Percentiles rank a stretch among this genome's conserved stretches.
phyloP scores from a whole-genome alignment of 116 monocot genomes.

The Posidonia oceanica region DNA sequence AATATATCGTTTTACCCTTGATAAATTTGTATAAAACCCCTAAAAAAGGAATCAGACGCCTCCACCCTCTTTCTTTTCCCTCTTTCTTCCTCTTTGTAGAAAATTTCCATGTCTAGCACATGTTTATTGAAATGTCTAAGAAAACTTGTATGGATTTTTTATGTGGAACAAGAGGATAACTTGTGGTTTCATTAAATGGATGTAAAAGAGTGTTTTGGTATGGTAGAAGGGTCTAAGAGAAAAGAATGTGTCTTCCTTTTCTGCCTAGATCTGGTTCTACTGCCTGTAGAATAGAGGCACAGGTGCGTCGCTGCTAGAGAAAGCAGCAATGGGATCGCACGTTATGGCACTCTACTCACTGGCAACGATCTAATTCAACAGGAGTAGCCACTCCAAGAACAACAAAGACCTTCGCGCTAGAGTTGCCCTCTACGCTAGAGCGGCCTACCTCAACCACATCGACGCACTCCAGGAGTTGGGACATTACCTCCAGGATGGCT shows the following conservation, averaged over 20 bases:
- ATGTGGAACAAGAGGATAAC: too few relatives aligned
- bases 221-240: background rate
- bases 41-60: too few relatives aligned
- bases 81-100: too few relatives aligned
- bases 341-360: conserved; percentile 55
- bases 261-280: conserved; percentile 50
- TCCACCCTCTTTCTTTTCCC: too few relatives aligned
- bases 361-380: conserved; percentile 64
- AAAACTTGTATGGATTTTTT: too few relatives aligned
- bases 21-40: too few relatives aligned
- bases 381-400: conserved; percentile 41
- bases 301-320: conserved; percentile 40
- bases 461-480: conserved; percentile 66
- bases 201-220: too few relatives aligned
- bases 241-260: background rate
- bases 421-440: conserved; percentile 39
- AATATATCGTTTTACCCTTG: too few relatives aligned
- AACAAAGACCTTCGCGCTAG: conserved; percentile 39
- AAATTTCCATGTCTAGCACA: too few relatives aligned
- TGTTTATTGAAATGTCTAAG: too few relatives aligned
- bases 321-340: conserved; percentile 42
- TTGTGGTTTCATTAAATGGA: too few relatives aligned
- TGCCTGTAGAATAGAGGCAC: conserved; percentile 25
- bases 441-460: conserved; percentile 39
- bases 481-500: conserved; percentile 66